Conservation (phyloP, 2,329 filamentous ascomycete species). For the Sarocladiaceae sp. region DNA sequence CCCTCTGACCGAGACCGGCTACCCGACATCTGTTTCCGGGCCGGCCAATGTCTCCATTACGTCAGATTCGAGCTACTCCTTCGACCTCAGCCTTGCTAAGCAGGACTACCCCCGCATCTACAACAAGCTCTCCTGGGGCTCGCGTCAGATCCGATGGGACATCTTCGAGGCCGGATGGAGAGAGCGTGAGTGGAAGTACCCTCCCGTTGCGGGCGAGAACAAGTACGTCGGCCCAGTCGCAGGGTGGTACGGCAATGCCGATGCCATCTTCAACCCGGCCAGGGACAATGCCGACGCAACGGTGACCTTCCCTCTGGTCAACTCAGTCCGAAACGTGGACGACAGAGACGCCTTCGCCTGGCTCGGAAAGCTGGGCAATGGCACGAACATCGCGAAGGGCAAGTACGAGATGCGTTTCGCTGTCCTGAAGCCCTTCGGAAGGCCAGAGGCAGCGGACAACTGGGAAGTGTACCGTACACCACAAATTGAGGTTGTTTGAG, state of each 20-base stretch:
- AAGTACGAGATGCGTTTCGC: conserved; percentile 20
- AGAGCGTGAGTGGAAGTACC: conserved; percentile 29
- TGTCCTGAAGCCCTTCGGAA: conserved; percentile 21
- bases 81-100: conserved; percentile 14
- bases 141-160: conserved; percentile 15
- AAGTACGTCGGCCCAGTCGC: conserved; percentile 11
- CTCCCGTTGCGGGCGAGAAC: conserved; percentile 16
- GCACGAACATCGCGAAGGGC: conserved; percentile 8
- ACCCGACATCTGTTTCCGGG: conserved; percentile 8
- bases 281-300: conserved; percentile 10
- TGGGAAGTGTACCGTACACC: conserved; percentile 12
- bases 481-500: conserved; percentile 9
- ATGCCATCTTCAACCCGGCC: conserved; percentile 17
- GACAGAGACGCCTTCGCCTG: not conserved
- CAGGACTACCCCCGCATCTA: conserved; percentile 18
- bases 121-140: conserved; percentile 18
- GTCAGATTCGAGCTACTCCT: conserved; percentile 11
- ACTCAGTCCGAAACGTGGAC: not conserved
- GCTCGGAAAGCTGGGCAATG: conserved; percentile 8
- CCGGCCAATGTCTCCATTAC: not conserved
- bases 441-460: conserved; percentile 12
- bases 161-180: conserved; percentile 23
- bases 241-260: conserved; percentile 16
- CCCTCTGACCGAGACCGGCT: conserved; percentile 4
- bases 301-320: conserved; percentile 13